These are phyloP conservation scores for Coemansia sp. DNA, from an alignment of 192 early-diverging fungal genomes.

Conservation along the genomic window DNA sequence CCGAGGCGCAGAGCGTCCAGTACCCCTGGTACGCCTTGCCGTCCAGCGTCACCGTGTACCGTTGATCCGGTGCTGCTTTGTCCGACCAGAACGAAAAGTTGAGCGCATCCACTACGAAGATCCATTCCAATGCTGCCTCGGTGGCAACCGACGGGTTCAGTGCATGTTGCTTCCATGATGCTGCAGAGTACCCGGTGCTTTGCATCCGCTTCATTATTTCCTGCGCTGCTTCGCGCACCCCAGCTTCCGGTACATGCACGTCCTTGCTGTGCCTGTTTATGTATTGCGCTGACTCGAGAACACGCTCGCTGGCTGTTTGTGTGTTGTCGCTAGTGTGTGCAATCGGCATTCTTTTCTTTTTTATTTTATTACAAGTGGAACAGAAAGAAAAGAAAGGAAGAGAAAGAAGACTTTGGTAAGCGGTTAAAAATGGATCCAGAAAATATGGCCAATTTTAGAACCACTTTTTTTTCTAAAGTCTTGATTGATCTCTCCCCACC, in stretches of 20 bases:
- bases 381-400: neutral
- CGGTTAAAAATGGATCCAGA: neutral
- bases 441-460: no score
- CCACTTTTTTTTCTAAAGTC: constrained; percentile 5
- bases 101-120: constrained; percentile 78
- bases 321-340: neutral
- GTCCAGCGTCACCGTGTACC: constrained; percentile 62
- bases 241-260: constrained; percentile 61
- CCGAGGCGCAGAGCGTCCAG: constrained; percentile 77
- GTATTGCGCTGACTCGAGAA: constrained; percentile 40
- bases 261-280: constrained; percentile 58
- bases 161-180: constrained; percentile 62
- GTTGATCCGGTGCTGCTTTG: constrained; percentile 32
- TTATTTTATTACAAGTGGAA: constrained; percentile 3
- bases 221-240: constrained; percentile 55
- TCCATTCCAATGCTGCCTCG: constrained; percentile 65
- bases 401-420: neutral
- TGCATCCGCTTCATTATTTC: constrained; percentile 67
- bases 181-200: constrained; percentile 58
- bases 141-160: constrained; percentile 66
- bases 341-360: constrained; percentile 25
- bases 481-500: no score
- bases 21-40: constrained; percentile 70
- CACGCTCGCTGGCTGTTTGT: constrained; percentile 10
- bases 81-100: constrained; percentile 89